Base-by-base conservation (phyloP, 75 land plant genomes). In the Pinus albicaulis region DNA sequence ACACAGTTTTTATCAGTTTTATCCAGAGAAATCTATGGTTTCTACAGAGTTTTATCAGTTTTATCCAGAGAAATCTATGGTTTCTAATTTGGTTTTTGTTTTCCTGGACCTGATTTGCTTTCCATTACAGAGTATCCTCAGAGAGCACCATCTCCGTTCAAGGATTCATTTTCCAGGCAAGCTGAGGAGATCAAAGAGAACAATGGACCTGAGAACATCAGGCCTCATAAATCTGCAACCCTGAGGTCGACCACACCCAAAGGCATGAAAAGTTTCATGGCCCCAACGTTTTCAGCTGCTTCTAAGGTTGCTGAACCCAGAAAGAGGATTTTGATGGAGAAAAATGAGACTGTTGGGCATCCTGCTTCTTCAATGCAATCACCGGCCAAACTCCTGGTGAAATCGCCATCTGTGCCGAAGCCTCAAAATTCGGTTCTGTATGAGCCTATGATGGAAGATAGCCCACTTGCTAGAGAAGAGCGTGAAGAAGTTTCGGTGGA, bases 251-350 rank as follows among this genome's bases (percentile, higher is more conserved):
- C 81, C 0, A 57, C 70, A 14, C 20, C 23, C 34, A 81, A 79
- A 71, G 79, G 77, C 1, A 53, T 79, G 19, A 89, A 89, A 76
- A 79, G 76, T 55, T 89, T 89, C 82, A 89, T 89, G 91, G 78
- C 86, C 55, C 91, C 91, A 0, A 89, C 91, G 5, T 84, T 89
- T 62, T 89, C 91, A 1, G 90, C 90, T 0, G 82, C 83, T 38
- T 88, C 88, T 15, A 88, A 88, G 81, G 31, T 73, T 4, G 74
- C 84, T 2, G 80, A 86, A 2, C 82, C 91, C 7, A 83, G 76
- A 60, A 86, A 78, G 89, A 89, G 78, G 77, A 24, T 83, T 1
- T 72, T 88, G 61, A 65, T n/a, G 2, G 90, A 88, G 61, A 78
- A 80, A 57, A 88, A 88, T 58, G 87, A 88, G 44, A 20, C 73